Percentiles rank a stretch among this genome's conserved stretches.
phyloP scores from a whole-genome alignment of 805 yeast genomes.

The Maudiozyma turicensis region DNA sequence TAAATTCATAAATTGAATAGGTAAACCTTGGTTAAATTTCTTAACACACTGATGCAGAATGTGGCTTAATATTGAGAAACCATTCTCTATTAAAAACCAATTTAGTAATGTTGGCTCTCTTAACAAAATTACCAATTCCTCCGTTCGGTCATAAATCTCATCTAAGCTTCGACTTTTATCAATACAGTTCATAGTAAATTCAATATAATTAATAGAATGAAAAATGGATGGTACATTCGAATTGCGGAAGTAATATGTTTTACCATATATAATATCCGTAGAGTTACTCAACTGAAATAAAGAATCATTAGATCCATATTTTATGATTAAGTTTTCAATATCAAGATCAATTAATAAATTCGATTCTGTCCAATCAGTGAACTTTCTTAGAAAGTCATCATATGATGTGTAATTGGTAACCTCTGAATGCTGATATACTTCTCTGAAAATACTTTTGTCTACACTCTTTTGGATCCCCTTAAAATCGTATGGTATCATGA shows the following conservation, averaged over 20 bases:
- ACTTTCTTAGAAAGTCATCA: not conserved
- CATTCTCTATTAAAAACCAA: conserved; percentile 14
- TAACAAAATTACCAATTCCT: conserved; percentile 15
- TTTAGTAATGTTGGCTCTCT: conserved; percentile 8
- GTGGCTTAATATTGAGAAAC: conserved; percentile 16
- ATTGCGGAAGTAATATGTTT: conserved; percentile 11
- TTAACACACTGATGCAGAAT: conserved; percentile 9
- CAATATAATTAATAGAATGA: conserved; percentile 11
- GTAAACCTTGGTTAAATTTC: conserved; percentile 20
- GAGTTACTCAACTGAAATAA: conserved; percentile 6
- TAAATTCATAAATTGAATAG: conserved; percentile 38
- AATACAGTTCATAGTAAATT: conserved; percentile 10
- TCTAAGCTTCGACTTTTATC: conserved; percentile 7
- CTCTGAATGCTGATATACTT: not conserved
- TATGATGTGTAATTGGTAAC: not conserved
- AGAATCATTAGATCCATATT: conserved; percentile 7
- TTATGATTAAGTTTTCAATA: conserved; percentile 8
- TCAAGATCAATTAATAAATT: conserved; percentile 3
- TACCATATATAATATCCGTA: conserved; percentile 5
- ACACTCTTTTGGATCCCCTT: not conserved
- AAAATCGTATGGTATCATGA: not conserved
- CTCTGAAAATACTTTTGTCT: conserved; percentile 2
- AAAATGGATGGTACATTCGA: conserved; percentile 13
- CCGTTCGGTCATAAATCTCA: conserved; percentile 8
- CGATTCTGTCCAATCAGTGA: not conserved